phyloP scores from a whole-genome alignment of 1,139 yeast species.

The Suhomyces chickasaworum region DNA sequence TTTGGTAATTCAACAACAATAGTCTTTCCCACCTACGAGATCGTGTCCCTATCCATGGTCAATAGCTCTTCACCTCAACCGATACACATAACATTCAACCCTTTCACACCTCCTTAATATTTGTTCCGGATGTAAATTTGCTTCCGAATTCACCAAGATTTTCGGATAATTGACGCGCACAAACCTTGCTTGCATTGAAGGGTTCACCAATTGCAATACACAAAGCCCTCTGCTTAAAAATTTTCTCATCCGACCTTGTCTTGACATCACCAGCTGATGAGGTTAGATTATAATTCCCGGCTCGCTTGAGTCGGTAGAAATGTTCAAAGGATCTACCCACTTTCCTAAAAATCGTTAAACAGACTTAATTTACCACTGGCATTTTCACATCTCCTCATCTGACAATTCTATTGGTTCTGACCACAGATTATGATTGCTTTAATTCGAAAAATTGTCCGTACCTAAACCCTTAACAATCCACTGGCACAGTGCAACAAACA shows the following conservation, averaged over 20 bases:
- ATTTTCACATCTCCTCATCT: neutral
- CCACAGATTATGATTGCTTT: neutral
- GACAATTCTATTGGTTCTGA: neutral
- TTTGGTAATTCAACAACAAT: neutral
- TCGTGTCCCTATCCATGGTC: neutral
- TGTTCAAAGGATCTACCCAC: neutral
- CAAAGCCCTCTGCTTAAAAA: neutral
- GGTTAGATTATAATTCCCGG: neutral
- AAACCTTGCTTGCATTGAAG: neutral
- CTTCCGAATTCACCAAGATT: neutral
- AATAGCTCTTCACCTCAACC: neutral
- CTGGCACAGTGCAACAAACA: conserved; percentile 1
- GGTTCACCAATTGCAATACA: neutral
- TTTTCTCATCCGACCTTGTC: neutral
- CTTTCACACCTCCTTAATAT: neutral
- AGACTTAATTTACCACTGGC: too few relatives aligned
- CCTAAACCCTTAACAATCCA: too few relatives aligned
- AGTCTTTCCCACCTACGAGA: neutral
- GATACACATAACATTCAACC: neutral
- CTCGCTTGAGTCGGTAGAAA: neutral
- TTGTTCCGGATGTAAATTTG: neutral
- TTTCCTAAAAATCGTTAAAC: too few relatives aligned
- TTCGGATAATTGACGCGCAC: neutral
- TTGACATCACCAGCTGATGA: neutral
- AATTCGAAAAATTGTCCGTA: neutral